Base-by-base conservation (phyloP, 2,329 filamentous ascomycete species). In the Penicillium olsonii region DNA sequence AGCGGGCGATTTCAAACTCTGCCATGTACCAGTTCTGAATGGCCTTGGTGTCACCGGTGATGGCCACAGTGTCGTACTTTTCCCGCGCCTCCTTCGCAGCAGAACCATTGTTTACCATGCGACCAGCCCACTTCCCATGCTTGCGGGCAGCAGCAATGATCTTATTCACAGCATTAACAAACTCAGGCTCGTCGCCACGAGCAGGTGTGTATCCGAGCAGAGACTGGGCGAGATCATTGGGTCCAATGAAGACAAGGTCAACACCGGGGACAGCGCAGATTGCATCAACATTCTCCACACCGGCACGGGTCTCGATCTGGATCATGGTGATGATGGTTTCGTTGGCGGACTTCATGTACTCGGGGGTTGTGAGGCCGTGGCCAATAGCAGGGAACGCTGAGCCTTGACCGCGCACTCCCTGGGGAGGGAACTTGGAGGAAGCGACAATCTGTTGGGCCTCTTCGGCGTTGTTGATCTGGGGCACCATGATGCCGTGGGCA, bases 101-200 rank as follows among this genome's bases (percentile, higher is more conserved):
- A 2, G 61, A 60, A 39, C 75, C 73, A 57, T 79, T 69, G 50
- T 78, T 77, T 1, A 74, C 70, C 68, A 80, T 70, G 2, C 76
- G 70, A 0, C 82, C 86, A 5, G 78, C 79, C 72, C 85, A 87
- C 70, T 87, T 88, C 17, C 84, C 84, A 10, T 85, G 78, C 53
- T 76, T 78, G 43, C 77, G 74, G 3, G 82, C 79, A 2, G 85
- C 84, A 11, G 72, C 72, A 9, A 84, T 72, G 39, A 85, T 76
- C 52, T 76, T 81, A 38, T 75, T 75, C 46, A 88, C 81, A 15
- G 85, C 85, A 27, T 74, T 73, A 26, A 81, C 72, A 51, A 88
- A 76, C 51, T 84, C 79, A 0, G 78, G 78, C 54, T 82, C 76
- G 42, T 78, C 72, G 0, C 75, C 75, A 19, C 66, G 68, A 59